Conservation (phyloP, 2,329 filamentous ascomycete species). For the Fusarium zealandicum region DNA sequence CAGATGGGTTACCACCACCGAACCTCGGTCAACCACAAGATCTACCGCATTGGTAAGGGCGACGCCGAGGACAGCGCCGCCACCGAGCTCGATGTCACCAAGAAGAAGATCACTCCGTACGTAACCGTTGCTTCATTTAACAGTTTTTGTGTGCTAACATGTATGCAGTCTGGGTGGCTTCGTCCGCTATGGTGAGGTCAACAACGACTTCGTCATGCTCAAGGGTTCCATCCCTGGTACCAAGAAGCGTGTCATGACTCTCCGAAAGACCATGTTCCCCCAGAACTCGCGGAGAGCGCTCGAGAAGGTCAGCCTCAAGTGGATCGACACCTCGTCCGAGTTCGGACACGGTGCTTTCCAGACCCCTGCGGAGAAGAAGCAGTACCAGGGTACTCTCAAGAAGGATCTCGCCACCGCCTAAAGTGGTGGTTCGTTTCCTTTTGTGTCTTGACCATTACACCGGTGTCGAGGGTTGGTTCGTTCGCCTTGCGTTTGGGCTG, state of each 20-base stretch:
- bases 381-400: slow-evolving; percentile 98
- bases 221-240: slow-evolving; percentile 98
- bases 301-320: slow-evolving; percentile 99
- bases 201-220: slow-evolving; percentile 98
- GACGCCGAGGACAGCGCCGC: slow-evolving; percentile 90
- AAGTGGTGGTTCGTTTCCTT: slow-evolving; percentile 49
- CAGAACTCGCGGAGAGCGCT: slow-evolving; percentile 95
- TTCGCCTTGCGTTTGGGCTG: slow-evolving; percentile 48
- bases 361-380: slow-evolving; percentile 96
- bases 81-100: slow-evolving; percentile 95
- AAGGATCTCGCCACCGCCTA: slow-evolving; percentile 76
- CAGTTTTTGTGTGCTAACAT: slow-evolving; percentile 44
- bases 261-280: slow-evolving; percentile 97
- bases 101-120: slow-evolving; percentile 99
- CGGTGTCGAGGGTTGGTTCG: slow-evolving; percentile 61
- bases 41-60: slow-evolving; percentile 98
- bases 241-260: slow-evolving; percentile 99
- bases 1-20: slow-evolving; percentile 99
- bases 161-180: slow-evolving; percentile 88
- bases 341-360: slow-evolving; percentile 99
- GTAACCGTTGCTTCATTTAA: slow-evolving; percentile 51
- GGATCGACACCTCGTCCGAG: slow-evolving; percentile 99
- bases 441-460: slow-evolving; percentile 58
- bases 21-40: slow-evolving; percentile 99
- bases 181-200: slow-evolving; percentile 98